Percentiles rank a stretch among this genome's conserved stretches.
Conservation (phyloP, 2,329 filamentous ascomycete genomes). For the Tolypocladium nubicola region DNA sequence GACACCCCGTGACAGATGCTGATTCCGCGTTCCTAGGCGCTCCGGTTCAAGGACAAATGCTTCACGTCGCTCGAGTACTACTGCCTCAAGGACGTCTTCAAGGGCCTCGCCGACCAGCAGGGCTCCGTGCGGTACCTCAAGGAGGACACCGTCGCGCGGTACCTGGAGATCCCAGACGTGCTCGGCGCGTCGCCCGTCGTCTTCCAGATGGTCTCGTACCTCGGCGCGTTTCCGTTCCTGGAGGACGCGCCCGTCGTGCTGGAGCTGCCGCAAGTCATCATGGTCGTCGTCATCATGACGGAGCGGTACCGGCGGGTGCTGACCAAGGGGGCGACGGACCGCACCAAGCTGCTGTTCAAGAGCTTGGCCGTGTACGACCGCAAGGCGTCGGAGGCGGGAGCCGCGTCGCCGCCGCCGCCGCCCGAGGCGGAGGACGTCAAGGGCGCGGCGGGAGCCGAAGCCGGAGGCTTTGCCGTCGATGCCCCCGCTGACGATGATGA, state of each 20-base stretch:
- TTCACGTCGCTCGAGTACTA: conserved; percentile 64
- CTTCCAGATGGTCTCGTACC: conserved; percentile 61
- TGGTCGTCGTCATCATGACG: conserved; percentile 63
- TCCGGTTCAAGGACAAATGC: conserved; percentile 57
- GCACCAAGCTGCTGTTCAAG: conserved; percentile 57
- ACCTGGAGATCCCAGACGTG: conserved; percentile 63
- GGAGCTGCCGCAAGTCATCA: conserved; percentile 59
- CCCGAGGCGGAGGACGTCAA: not conserved
- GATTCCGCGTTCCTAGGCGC: conserved; percentile 30
- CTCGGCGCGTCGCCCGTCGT: conserved; percentile 56
- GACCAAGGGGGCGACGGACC: conserved; percentile 43
- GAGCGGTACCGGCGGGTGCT: conserved; percentile 57
- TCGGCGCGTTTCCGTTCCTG: conserved; percentile 65
- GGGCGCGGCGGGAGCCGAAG: not conserved
- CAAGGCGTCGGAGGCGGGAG: conserved; percentile 27
- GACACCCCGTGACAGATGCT: not conserved
- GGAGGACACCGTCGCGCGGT: conserved; percentile 57
- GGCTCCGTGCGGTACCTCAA: conserved; percentile 54
- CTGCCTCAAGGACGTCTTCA: conserved; percentile 64
- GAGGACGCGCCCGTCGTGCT: conserved; percentile 60
- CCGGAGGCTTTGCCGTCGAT: conserved; percentile 34
- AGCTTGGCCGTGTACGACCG: conserved; percentile 64
- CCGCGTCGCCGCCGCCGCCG: not conserved
- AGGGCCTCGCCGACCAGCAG: conserved; percentile 54
- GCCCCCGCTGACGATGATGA: conserved; percentile 32